Base-by-base conservation (phyloP, 805 yeast species). In the Ogataea naganishii region DNA sequence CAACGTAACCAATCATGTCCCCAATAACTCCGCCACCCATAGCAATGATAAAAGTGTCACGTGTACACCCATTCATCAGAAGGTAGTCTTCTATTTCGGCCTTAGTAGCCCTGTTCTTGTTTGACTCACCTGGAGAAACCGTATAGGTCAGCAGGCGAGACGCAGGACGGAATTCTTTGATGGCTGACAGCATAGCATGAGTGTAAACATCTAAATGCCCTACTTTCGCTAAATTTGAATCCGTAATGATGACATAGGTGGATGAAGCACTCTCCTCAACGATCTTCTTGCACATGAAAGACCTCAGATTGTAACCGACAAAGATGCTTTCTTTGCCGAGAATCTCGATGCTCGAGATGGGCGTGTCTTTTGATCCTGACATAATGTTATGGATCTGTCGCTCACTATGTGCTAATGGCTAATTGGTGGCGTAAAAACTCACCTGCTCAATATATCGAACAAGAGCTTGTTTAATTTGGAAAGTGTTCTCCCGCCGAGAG, bases 21-120 rank as follows among this genome's bases (percentile, higher is more conserved):
- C 98, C 98, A 56, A 92, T 89, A 30, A 92, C 94, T 45, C 98
- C 98, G 42, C 98, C 98, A 38, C 98, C 98, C 36, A 92, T 74
- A 7, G 98, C 98, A 27, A 92, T 60, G 34, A 92, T 76, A 16
- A 92, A 84, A 3, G 97, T 86, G 53, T 92, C 98, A 58, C 98
- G 74, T 11, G 97, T 92, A 56, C 98, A 92, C 16, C 95, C 94
- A 48, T 84, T 60, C 5, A 58, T 47, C 38, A 92, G 68, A 47
- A 92, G 61, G 57, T 70, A 89, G 57, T 92, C 98, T 60, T 92
- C 98, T 33, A 92, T 88, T 8, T 73, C 75, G 17, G 92, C 97
- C 58, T 92, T 92, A 20, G 95, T 86, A 29, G 74, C 74, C 43
- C 98, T 72, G 34, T 73, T 79, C 61, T 92, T 92, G 54, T 80